Evolutionary conservation across 1,284 basidiomycete species (phyloP), one percentile per base, ranked within the genome.

Genomic region (Fomitopsis palustris): DNA sequence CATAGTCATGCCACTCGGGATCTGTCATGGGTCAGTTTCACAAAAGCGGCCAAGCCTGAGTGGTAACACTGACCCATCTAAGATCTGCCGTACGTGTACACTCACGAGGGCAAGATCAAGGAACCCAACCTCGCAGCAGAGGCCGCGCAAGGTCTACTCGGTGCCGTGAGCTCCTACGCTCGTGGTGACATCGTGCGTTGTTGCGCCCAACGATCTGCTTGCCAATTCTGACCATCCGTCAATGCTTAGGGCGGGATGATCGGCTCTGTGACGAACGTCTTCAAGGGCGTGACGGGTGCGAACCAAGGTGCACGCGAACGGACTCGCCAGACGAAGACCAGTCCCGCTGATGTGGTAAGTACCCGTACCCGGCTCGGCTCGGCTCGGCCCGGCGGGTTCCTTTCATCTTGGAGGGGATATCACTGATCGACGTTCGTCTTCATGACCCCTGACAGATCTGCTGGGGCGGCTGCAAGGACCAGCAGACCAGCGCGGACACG

Each of bases 41-140:
- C 25, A 9, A 8, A 42, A 5, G n/a, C 9, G 25, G 29, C 17
- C 0, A 3, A 4, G 17, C 19, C 23, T 19, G 4, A 14, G 16
- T 25, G 21, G 4, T n/a, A 16, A 25, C n/a, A 51, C 14, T 55
- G 3, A 41, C 38, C 9, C 14, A 23, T 42, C 43, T 29, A 58
- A 77, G 74, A 78, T 64, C 67, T 79, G 19, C 77, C 77, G 9
- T 78, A 77, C 61, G 70, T 77, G 41, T 97, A 96, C 77, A 90
- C 92, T 31, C 96, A 93, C 6, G 92, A 96, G 74, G 95, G 95
- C 56, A 95, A 92, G 70, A 79, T 97, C 73, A 97, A 97, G 74
- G 94, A 96, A 70, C 92, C 94, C 35, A 95, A 96, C 72, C 76
- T 93, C 19, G 83, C 85, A 3, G 81, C 85, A 4, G 91, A 89